Base-by-base conservation (phyloP, 768 basidiomycete genomes). In the Piloderma croceum region DNA sequence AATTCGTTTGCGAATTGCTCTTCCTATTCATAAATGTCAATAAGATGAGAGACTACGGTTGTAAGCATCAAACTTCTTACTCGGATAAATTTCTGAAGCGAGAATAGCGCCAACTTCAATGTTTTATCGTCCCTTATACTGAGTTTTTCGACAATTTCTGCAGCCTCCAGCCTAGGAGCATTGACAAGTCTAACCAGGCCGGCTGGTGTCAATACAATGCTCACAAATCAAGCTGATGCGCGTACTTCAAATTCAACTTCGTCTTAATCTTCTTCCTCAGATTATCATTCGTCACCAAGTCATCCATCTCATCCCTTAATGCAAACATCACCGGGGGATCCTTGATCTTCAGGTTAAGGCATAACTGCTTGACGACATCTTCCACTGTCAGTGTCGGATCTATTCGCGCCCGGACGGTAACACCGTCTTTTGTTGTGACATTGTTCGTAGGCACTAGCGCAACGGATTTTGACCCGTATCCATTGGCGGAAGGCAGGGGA, bases 201-300 rank as follows among this genome's bases (percentile, higher is more conserved):
- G 2, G 33, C 31, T n/a, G n/a, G 36, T 22, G 24, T 32, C 31
- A 41, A 19, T 25, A 7, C 17, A 5, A 38, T 1, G 19, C 33
- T 31, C 18, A 22, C 21, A 18, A 24, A 43, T 27, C 24, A 15
- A 15, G 10, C 31, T 15, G 23, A 34, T 24, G 61, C 12, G 62
- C 76, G 49, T 56, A 90, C 89, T 81, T 90, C 41, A 92, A 67
- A 53, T 84, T 79, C 35, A 72, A 76, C 59, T 86, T 90, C 29
- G 72, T 71, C 62, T 76, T 83, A 49, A 92, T 87, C 67, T 84
- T 86, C 64, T 76, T 80, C 56, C 79, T 73, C 53, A 96, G 57
- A 56, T 92, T 93, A 48, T 90, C 88, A 52, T 86, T 84, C 20
- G 89, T 92, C 13, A 96, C 82, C 34, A 93, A 62, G 48, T 87